Evolutionary conservation across 345 rosid species (phyloP).

Genomic region (Capsella bursapastoris): DNA sequence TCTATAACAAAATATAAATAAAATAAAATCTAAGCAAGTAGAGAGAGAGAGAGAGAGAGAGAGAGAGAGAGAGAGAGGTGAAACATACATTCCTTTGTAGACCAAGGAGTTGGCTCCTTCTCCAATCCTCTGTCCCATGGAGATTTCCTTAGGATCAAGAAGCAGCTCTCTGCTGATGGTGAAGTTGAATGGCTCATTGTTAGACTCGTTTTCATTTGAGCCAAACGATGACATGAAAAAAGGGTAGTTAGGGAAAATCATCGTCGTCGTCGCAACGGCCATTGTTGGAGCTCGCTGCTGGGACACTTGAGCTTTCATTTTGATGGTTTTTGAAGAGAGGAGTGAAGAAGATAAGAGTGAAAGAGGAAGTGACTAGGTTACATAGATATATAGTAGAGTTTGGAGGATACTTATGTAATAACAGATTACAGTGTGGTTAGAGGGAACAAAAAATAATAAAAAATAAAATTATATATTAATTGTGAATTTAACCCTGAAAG

Average conservation of each 20-base stretch:
- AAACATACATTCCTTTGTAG: too few species aligned
- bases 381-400: background rate
- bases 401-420: background rate
- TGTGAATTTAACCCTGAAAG: background rate
- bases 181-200: conserved; percentile 40
- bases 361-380: background rate
- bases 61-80: too few species aligned
- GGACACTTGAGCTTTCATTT: conserved; percentile 10
- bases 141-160: conserved; percentile 47
- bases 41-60: too few species aligned
- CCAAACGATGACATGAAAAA: background rate
- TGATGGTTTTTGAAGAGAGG: background rate
- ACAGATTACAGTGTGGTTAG: background rate
- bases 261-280: background rate
- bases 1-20: too few species aligned
- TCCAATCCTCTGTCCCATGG: conserved; percentile 49
- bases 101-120: conserved; percentile 45
- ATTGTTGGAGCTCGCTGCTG: background rate
- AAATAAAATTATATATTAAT: background rate
- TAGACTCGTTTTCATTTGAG: conserved; percentile 1
- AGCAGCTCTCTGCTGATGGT: conserved; percentile 49
- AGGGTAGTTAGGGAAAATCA: background rate
- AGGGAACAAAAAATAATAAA: background rate
- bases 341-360: conserved; percentile 4
- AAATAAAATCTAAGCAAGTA: too few species aligned